Base-by-base conservation (phyloP, 257 asterid genomes). In the Gardenia jasminoides region DNA sequence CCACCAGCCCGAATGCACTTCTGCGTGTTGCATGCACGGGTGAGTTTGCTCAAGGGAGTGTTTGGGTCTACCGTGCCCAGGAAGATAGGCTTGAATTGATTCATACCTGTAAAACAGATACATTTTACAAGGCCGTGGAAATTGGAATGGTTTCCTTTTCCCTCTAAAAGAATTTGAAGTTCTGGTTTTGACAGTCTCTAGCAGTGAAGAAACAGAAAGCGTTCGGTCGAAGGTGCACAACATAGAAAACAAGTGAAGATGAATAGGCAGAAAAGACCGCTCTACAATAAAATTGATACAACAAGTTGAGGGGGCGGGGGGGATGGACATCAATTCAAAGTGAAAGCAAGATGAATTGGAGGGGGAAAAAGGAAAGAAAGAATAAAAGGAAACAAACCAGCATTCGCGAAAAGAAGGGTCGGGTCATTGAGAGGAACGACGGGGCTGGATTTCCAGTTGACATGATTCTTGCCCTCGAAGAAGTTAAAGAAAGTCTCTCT, bases 1-100 rank as follows among this genome's bases (percentile, higher is more conserved):
- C 99, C 99, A 66, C 99, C 99, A 20, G 99, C 99, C 50, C 99
- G 97, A 75, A 96, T 96, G 80, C 99, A 93, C 81, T 96, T 96
- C 88, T 96, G 99, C 65, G 97, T 93, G 85, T 93, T 90, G 92
- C 97, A 93, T 79, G 98, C 99, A 76, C 99, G 97, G 15, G 74
- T 88, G 68, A 96, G 90, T 83, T 93, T 90, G 88, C 99, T 91
- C 86, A 96, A 78, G 36, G 86, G 91, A 28, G 95, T 96, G 82
- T 91, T 93, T 0, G 99, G 99, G 76, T 96, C 99, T 44, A 79
- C 97, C 0, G 97, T 88, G 50, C 99, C 99, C 86, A 96, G 47
- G 81, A 96, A 96, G 74, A 96, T 96, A 61, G 98, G 99, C 86
- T 96, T 96, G 85, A 89, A 96, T 85, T 96, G 99, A 83, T 96